Evolutionary conservation across 2,329 filamentous ascomycete genomes (phyloP).

Genomic region (Aureobasidium namibiae): DNA sequence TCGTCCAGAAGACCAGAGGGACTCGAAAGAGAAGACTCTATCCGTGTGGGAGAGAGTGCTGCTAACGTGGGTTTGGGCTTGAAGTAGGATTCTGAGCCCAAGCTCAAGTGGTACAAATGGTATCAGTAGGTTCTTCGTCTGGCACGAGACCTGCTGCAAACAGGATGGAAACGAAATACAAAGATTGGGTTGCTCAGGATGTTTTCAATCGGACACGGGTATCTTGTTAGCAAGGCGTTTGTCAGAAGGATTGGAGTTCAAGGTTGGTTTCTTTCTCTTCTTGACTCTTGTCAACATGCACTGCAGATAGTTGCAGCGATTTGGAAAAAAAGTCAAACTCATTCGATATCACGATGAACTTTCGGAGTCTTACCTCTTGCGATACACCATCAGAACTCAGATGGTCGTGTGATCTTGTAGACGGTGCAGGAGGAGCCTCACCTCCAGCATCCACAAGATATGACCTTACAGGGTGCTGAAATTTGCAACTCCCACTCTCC

Average conservation of each 20-base stretch:
- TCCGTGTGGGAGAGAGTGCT: slow-evolving; percentile 29
- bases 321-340: no score
- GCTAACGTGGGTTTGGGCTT: slow-evolving; percentile 19
- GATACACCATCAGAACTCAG: no score
- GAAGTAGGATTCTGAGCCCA: slow-evolving; percentile 7
- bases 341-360: no score
- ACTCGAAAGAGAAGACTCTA: slow-evolving; percentile 23
- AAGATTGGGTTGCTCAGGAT: neutral
- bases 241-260: neutral
- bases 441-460: no score
- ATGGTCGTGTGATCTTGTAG: no score
- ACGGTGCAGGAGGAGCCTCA: no score
- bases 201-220: neutral
- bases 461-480: no score
- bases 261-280: neutral
- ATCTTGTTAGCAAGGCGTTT: neutral
- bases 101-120: neutral
- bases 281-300: neutral
- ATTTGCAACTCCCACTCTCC: no score
- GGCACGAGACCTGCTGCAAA: neutral
- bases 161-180: no score
- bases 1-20: slow-evolving; percentile 16
- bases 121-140: neutral
- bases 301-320: neutral
- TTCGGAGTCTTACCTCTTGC: no score